Evolutionary conservation across 495 filamentous ascomycete species (phyloP), one percentile per base, ranked within the genome.

Genomic region (Lasiosphaeria ovina): DNA sequence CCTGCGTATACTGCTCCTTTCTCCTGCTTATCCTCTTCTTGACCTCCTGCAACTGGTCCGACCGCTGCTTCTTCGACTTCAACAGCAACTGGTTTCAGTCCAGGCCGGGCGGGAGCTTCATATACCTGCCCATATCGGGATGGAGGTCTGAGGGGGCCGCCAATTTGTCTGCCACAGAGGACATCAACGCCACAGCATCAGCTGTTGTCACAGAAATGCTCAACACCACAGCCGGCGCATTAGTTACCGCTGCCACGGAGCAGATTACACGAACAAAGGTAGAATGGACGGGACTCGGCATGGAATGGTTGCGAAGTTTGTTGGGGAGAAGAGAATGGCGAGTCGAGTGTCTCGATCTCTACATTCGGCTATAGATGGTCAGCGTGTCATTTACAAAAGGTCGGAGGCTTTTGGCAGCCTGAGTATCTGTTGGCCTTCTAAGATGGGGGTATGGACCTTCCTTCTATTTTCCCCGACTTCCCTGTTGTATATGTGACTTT

Each of bases 1-100:
- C 91, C 58, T 96, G 91, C 77, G 84, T 93, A 67, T 92, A 96
- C 83, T 96, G 91, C 81, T 93, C 91, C 57, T 82, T 91, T 58
- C 86, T 96, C 35, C 89, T 96, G 57, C 79, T 95, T 62, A 90
- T 93, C 58, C 88, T 96, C 63, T 96, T 96, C 79, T 79, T 87
- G 51, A 93, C 90, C 14, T 93, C 90, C 34, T 96, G 91, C 76
- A 87, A 93, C 81, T 96, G 91, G 91, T 89, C 88, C 60, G 90
- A 94, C 69, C 86, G 86, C 33, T 96, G 91, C 73, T 91, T 93
- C 77, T 90, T 96, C 69, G 90, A 94, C 73, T 82, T 92, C 48
- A 79, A 79, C 67, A 86, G 87, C 64, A 90, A 93, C 76, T 94
- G 89, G 89, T 93, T 93, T 73, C 80, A 89, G 51, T 86, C 91